Evolutionary conservation across 148 eudicot genomes (phyloP).

Genomic region (Cornus suecica): DNA sequence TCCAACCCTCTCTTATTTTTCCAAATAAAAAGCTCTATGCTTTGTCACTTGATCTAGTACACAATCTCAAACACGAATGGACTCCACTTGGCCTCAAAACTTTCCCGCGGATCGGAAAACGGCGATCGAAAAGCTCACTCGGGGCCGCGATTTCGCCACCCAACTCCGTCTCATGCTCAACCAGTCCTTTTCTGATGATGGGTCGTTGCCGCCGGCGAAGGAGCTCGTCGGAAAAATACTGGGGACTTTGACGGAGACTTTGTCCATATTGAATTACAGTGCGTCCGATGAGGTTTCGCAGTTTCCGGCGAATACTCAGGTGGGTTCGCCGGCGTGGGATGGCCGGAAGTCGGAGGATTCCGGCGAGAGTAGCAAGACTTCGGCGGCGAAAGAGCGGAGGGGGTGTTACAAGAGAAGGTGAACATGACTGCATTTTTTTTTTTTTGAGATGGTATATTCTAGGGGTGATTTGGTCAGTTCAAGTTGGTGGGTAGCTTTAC

Average conservation of each 20-base stretch:
- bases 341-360: conserved; percentile 23
- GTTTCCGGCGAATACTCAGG: not conserved
- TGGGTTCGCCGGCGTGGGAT: not conserved
- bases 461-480: not conserved
- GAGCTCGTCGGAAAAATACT: conserved; percentile 19
- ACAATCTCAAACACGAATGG: not conserved
- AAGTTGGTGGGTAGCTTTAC: not conserved
- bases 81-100: conserved; percentile 2
- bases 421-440: not conserved
- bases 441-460: no score
- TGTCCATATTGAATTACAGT: conserved; percentile 5
- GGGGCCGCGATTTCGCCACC: conserved; percentile 22
- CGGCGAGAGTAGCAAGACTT: conserved; percentile 21
- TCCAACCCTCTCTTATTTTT: not conserved
- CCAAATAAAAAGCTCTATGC: not conserved
- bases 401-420: conserved; percentile 43
- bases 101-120: conserved; percentile 4
- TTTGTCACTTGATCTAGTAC: not conserved
- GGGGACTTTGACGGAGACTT: conserved; percentile 16
- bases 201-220: not conserved
- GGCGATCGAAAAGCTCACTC: conserved; percentile 17
- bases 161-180: conserved; percentile 14
- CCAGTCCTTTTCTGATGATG: not conserved
- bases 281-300: conserved; percentile 10
- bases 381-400: conserved; percentile 20